phyloP scores from a whole-genome alignment of 208 protist genomes.

The Leishmania tropica region DNA sequence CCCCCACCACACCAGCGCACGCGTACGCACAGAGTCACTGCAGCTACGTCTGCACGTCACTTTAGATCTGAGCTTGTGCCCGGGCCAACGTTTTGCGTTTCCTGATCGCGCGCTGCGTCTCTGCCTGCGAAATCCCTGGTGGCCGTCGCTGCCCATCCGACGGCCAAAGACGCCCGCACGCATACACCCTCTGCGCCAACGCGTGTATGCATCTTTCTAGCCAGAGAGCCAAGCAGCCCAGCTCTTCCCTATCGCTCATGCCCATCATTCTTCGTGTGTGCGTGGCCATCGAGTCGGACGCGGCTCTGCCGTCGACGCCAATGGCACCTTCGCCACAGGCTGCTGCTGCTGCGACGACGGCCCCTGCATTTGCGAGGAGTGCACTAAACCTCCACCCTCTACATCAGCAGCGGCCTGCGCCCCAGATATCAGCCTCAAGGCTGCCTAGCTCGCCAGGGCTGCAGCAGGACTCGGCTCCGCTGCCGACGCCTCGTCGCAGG shows the following conservation, averaged over 20 bases:
- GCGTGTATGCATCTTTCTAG: not conserved
- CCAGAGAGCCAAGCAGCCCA: not conserved
- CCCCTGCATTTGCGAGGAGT: no score
- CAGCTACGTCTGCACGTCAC: not conserved
- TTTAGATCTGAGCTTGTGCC: not conserved
- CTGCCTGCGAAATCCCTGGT: not conserved
- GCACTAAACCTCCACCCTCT: no score
- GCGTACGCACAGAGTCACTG: not conserved
- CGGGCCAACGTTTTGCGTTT: not conserved
- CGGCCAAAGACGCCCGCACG: not conserved
- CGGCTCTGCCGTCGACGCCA: not conserved
- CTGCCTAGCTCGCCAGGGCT: not conserved
- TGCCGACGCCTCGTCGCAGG: not conserved
- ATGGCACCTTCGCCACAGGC: not conserved
- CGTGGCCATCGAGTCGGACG: slow-evolving; percentile 9
- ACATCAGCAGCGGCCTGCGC: not conserved
- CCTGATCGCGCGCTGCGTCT: not conserved
- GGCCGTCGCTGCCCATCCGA: not conserved
- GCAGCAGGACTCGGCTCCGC: not conserved
- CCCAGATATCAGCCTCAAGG: not conserved
- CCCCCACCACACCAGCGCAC: not conserved
- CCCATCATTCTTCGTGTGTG: slow-evolving; percentile 30
- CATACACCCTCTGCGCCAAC: not conserved
- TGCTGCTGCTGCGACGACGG: not conserved
- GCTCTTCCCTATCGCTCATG: slow-evolving; percentile 9